Conservation (phyloP, 2,329 filamentous ascomycete genomes). For the Pleoardoris graminearum region DNA sequence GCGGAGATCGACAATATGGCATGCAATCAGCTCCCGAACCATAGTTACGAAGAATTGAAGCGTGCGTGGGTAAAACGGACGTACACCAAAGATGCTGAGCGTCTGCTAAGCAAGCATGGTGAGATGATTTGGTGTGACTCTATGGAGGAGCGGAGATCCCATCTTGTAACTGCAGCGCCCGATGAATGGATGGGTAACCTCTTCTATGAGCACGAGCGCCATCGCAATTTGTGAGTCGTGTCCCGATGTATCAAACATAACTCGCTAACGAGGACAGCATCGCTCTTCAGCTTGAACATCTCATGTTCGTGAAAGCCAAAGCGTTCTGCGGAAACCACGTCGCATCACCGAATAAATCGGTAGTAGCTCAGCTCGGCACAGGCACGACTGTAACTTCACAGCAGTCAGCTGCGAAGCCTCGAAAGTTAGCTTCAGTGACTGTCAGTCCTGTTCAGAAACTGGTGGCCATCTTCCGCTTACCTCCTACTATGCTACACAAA, state of each 20-base stretch:
- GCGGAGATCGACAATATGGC: neutral
- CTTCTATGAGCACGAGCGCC: slow-evolving; percentile 1
- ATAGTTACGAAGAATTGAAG: neutral
- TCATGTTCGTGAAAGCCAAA: slow-evolving; percentile 10
- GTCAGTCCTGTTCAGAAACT: neutral
- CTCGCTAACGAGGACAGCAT: neutral
- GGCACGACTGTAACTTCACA: no score
- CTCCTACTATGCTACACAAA: neutral
- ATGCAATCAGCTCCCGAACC: neutral
- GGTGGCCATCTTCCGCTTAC: neutral
- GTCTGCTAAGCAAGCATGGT: neutral
- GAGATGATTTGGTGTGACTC: slow-evolving; percentile 8
- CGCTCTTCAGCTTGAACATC: slow-evolving; percentile 14
- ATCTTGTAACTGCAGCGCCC: neutral
- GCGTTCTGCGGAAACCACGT: slow-evolving; percentile 2
- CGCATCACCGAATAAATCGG: neutral
- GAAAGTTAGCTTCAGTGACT: neutral
- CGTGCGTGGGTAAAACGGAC: neutral
- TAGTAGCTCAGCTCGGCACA: no score
- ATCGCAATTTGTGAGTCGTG: slow-evolving; percentile 3
- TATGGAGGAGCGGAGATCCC: slow-evolving; percentile 3
- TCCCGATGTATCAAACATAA: neutral
- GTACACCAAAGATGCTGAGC: neutral
- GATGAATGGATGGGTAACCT: neutral
- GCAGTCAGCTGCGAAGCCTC: no score